A percentile compares a stretch with the other conserved stretches of the same genome.
phyloP scores from a whole-genome alignment of 2,329 filamentous ascomycete genomes.

The Phyllosticta citrichinensis region DNA sequence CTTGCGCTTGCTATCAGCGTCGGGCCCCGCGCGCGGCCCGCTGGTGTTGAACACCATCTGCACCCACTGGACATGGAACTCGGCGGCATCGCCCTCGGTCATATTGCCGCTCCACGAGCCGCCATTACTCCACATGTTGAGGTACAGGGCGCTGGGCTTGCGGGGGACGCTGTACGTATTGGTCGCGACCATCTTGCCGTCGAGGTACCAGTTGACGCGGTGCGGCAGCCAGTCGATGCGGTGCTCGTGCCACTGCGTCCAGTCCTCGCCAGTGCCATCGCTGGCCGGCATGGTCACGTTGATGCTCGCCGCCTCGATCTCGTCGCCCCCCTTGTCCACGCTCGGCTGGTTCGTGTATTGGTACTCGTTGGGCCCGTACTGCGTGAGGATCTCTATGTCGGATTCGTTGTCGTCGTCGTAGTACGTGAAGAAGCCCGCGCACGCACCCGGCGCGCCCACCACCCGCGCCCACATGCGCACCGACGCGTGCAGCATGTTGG shows the following conservation, averaged over 20 bases:
- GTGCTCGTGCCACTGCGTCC: constrained; percentile 49
- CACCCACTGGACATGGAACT: constrained; percentile 53
- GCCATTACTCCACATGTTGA: constrained; percentile 54
- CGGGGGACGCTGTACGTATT: constrained; percentile 48
- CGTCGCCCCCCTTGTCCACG: constrained; percentile 35
- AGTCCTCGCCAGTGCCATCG: constrained; percentile 16
- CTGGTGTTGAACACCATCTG: constrained; percentile 46
- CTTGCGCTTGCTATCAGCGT: constrained; percentile 15
- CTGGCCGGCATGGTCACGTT: constrained; percentile 39
- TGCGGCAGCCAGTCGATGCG: constrained; percentile 50
- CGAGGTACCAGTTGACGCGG: constrained; percentile 46
- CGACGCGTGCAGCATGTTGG: constrained; percentile 38
- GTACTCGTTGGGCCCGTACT: constrained; percentile 19
- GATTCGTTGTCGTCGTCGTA: constrained; percentile 37
- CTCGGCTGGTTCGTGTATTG: constrained; percentile 52
- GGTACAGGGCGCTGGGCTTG: constrained; percentile 42
- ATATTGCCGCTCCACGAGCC: constrained; percentile 52
- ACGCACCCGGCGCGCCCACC: constrained; percentile 35
- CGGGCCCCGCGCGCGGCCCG: constrained; percentile 21
- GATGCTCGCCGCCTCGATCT: constrained; percentile 38
- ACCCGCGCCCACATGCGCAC: constrained; percentile 39
- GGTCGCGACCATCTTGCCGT: constrained; percentile 40
- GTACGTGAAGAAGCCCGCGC: constrained; percentile 49
- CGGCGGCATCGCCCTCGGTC: constrained; percentile 40
- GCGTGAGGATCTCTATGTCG: constrained; percentile 45